These are phyloP conservation scores for Fragilaria crotonensis DNA, from an alignment of 108 stramenopile species.

Conservation along the genomic window DNA sequence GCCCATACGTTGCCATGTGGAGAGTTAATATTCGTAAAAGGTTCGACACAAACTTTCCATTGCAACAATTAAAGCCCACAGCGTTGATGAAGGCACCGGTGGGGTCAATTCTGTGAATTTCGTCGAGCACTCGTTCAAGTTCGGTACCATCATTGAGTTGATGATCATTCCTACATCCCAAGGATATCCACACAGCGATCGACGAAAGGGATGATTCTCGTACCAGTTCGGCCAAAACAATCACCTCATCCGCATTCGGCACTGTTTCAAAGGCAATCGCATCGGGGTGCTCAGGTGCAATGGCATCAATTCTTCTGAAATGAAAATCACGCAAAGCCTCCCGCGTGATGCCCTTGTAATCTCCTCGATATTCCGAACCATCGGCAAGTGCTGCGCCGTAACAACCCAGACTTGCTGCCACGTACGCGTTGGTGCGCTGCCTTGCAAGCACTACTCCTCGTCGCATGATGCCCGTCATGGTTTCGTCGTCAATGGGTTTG, in stretches of 20 bases:
- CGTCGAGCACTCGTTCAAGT: conserved; percentile 31
- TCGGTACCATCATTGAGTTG: conserved; percentile 43
- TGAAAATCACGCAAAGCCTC: conserved; percentile 35
- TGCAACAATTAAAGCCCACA: conserved; percentile 52
- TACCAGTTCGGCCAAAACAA: not conserved
- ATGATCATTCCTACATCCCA: conserved; percentile 40
- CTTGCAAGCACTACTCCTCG: conserved; percentile 30
- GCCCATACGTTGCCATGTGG: conserved; percentile 13
- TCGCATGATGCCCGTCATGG: conserved; percentile 27
- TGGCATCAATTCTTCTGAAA: not conserved
- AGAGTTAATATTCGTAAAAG: conserved; percentile 22
- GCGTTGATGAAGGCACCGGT: conserved; percentile 18
- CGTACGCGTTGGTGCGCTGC: conserved; percentile 14
- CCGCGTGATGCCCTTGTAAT: conserved; percentile 18
- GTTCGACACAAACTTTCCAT: conserved; percentile 16
- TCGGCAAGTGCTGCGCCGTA: conserved; percentile 52
- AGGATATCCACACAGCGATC: conserved; percentile 36
- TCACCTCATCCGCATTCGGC: conserved; percentile 9
- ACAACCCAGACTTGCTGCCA: conserved; percentile 41
- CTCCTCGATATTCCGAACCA: conserved; percentile 57
- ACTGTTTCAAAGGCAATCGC: conserved; percentile 53
- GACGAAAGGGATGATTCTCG: not conserved
- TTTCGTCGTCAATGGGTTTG: conserved; percentile 3
- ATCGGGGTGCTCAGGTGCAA: conserved; percentile 22
- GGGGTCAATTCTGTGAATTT: conserved; percentile 21